These are phyloP conservation scores for Blastocladiella emersonii DNA, from an alignment of 371 early-diverging fungal genomes.

Conservation along the genomic window DNA sequence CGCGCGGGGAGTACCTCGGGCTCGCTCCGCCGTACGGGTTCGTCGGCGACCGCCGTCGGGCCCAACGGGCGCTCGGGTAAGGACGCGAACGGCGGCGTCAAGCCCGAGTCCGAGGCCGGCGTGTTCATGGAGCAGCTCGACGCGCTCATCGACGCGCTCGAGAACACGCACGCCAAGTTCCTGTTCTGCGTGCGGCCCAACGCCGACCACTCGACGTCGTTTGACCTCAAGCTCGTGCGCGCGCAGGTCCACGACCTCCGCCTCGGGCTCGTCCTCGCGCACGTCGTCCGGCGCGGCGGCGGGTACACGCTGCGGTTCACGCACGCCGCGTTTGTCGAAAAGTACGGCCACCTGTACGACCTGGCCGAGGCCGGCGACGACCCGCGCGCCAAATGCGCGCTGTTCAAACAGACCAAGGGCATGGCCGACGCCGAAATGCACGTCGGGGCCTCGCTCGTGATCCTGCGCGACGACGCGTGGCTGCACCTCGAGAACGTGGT, in stretches of 20 bases:
- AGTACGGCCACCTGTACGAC: not conserved
- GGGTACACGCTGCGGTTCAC: conserved; percentile 3
- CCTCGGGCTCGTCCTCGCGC: not conserved
- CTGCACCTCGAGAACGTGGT: not conserved
- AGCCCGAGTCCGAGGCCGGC: not conserved
- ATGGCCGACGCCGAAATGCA: not conserved
- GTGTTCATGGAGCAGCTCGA: not conserved
- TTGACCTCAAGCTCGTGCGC: not conserved
- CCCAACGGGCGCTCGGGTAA: not conserved
- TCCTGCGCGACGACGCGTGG: conserved; percentile 3
- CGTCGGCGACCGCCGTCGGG: not conserved
- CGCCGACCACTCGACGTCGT: not conserved
- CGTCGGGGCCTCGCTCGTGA: not conserved
- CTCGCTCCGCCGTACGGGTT: no score
- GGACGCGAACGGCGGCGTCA: not conserved
- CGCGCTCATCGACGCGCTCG: conserved; percentile 2
- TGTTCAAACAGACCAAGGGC: not conserved
- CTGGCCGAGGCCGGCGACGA: not conserved
- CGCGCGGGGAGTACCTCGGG: not conserved
- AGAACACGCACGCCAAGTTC: not conserved
- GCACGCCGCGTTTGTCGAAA: not conserved
- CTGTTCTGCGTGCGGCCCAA: conserved; percentile 3
- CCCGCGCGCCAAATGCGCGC: not conserved
- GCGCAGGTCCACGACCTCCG: not conserved
- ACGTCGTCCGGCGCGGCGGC: not conserved